Percentiles rank a stretch among this genome's conserved stretches.
phyloP scores from a whole-genome alignment of 2,329 filamentous ascomycete genomes.

The Amauroascus verrucosus region DNA sequence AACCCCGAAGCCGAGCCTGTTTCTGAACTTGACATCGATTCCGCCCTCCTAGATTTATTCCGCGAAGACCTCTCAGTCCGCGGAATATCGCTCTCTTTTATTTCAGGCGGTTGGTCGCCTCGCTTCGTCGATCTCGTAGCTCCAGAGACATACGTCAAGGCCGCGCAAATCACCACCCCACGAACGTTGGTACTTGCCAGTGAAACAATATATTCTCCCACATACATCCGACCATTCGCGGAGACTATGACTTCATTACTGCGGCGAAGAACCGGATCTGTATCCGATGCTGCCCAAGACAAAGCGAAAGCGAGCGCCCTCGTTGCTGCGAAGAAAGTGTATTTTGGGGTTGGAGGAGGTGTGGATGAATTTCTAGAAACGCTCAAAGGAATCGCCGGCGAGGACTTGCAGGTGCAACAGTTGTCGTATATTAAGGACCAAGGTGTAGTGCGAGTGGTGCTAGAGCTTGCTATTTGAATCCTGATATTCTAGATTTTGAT shows the following conservation, averaged over 20 bases:
- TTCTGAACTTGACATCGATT: constrained; percentile 40
- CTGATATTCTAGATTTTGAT: neutral
- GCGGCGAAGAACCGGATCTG: constrained; percentile 23
- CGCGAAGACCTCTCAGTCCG: constrained; percentile 31
- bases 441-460: constrained; percentile 37
- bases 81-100: constrained; percentile 43
- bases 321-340: constrained; percentile 54
- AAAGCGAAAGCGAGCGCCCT: constrained; percentile 37
- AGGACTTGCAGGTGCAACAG: constrained; percentile 9
- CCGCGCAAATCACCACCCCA: constrained; percentile 16
- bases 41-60: constrained; percentile 40
- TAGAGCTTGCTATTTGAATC: constrained; percentile 26
- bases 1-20: constrained; percentile 24
- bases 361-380: constrained; percentile 47
- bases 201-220: constrained; percentile 55
- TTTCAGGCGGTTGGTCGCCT: constrained; percentile 52
- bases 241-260: constrained; percentile 44
- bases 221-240: constrained; percentile 45
- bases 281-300: neutral
- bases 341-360: constrained; percentile 57
- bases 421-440: constrained; percentile 31
- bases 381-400: constrained; percentile 20
- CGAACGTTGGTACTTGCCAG: constrained; percentile 47
- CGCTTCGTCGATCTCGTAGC: constrained; percentile 35
- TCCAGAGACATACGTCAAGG: neutral